These are phyloP conservation scores for Linanthus parryae DNA, from an alignment of 148 eudicot genomes.

Conservation along the genomic window DNA sequence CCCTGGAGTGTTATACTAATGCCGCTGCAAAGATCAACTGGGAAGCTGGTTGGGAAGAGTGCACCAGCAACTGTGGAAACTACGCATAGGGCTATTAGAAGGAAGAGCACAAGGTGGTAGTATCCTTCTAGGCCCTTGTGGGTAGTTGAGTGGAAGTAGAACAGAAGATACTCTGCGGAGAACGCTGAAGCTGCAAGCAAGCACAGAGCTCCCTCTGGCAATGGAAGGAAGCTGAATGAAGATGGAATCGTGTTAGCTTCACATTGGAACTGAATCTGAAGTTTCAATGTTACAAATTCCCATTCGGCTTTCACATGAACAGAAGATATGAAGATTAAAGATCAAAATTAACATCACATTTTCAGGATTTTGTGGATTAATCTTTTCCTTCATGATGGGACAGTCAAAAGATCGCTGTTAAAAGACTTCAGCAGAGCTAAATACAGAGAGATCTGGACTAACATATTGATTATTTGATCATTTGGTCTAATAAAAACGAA, in stretches of 20 bases:
- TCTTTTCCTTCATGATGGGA: too few species aligned
- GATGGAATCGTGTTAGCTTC: neutral
- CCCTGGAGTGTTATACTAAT: constrained; percentile 77
- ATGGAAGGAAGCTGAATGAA: constrained; percentile 58
- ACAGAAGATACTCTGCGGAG: constrained; percentile 66
- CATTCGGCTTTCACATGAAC: too few species aligned
- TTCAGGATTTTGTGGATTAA: too few species aligned
- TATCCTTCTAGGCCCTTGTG: constrained; percentile 88
- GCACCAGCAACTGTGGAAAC: constrained; percentile 49
- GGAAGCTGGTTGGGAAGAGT: constrained; percentile 61
- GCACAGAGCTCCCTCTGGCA: constrained; percentile 62
- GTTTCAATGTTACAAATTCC: too few species aligned
- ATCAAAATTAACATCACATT: too few species aligned
- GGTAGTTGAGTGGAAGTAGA: constrained; percentile 81
- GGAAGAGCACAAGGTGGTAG: constrained; percentile 73
- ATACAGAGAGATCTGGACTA: too few species aligned
- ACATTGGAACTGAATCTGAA: too few species aligned
- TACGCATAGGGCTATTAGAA: constrained; percentile 63
- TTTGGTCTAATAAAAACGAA: too few species aligned
- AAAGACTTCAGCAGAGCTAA: too few species aligned
- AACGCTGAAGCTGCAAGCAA: constrained; percentile 73
- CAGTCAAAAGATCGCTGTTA: too few species aligned
- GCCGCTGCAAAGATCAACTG: constrained; percentile 56
- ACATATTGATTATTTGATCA: too few species aligned
- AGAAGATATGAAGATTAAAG: too few species aligned